Evolutionary conservation across 345 rosid species (phyloP).

Genomic region (rapeseed (Brassica napus)): Da-Ae NC_063443.1:15984001-15984500

Average conservation of each 20-base stretch:
- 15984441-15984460: background rate
- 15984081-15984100: background rate
- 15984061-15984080: background rate
- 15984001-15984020: background rate
- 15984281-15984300: background rate
- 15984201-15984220: background rate
- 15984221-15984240: background rate
- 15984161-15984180: background rate
- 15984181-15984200: background rate
- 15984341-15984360: slow-evolving; percentile 22
- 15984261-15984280: background rate
- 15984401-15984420: background rate
- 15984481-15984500: slow-evolving; percentile 32
- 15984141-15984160: background rate
- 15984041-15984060: background rate
- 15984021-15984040: background rate
- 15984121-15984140: background rate
- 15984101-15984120: background rate
- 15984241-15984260: background rate
- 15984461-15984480: slow-evolving; percentile 30
- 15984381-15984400: slow-evolving; percentile 24
- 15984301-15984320: background rate
- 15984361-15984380: background rate
- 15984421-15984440: background rate
- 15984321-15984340: background rate